Base-by-base conservation (phyloP, 495 filamentous ascomycete genomes). In the Aspergillus bertholletiae region DNA sequence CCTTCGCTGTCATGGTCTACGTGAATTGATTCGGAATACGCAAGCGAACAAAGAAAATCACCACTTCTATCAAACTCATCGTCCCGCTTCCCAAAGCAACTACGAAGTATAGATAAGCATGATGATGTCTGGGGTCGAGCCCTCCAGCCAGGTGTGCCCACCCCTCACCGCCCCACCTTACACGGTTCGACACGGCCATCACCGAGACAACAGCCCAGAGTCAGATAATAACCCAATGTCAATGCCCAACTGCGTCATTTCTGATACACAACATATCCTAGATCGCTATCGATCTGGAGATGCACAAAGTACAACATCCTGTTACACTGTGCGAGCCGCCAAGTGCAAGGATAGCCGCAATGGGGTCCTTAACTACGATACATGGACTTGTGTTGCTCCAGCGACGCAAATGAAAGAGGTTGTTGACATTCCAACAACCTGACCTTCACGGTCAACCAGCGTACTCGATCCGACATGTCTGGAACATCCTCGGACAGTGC, bases 1-100 rank as follows among this genome's bases (percentile, higher is more conserved):
- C 72, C 34, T 75, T 75, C 53, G 72, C 72, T 9, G 72, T 75
- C 47, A 67, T 75, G 61, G 67, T 67, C 57, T 75, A 72, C 49
- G 49, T 64, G 59, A 69, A 71, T 60, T 73, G 35, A 54, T 44
- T 30, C 17, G 27, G 39, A 43, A 21, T 2, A 43, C 39, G 18
- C 12, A 43, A 43, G 22, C 39, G 7, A 43, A 43, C 18, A 22
- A 43, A 22, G 17, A 7, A 43, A 39, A 7, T 6, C 37, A 5
- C n/a, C n/a, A 6, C 37, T 3, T 9, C n/a, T 18, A 22, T 18
- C 37, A 5, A 12, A 34, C 34, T 18, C 6, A 11, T 20, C 20
- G 7, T 43, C 18, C 39, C 39, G 26, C 34, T n/a, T 15, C 13
- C 34, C 34, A 37, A 15, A 37, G 13, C 13, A n/a, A n/a, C 30